A percentile compares a stretch with the other conserved stretches of the same genome.
These are phyloP conservation scores for Xylaria grammica DNA, from an alignment of 495 filamentous ascomycete species.

Conservation along the genomic window DNA sequence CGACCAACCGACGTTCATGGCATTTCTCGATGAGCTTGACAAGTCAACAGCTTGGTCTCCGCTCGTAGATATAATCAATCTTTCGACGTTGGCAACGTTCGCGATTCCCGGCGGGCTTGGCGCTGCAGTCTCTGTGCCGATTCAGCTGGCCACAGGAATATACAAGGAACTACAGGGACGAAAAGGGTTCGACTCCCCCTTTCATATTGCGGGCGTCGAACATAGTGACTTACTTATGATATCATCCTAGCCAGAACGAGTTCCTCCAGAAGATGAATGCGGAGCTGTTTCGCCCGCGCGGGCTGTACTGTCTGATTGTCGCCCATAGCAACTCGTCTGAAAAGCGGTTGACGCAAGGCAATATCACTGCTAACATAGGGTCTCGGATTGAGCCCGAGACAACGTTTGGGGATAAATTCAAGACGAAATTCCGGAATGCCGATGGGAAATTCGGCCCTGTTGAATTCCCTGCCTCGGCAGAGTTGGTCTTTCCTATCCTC, in stretches of 20 bases:
- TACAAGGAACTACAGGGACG: conserved; percentile 52
- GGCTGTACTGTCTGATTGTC: conserved; percentile 65
- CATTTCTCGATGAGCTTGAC: conserved; percentile 46
- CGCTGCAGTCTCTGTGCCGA: conserved; percentile 50
- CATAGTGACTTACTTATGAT: background rate
- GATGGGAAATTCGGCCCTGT: conserved; percentile 33
- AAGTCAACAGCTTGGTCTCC: conserved; percentile 37
- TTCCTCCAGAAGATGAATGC: conserved; percentile 64
- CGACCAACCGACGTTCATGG: conserved; percentile 43
- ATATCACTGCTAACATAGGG: conserved; percentile 15
- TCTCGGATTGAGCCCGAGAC: background rate
- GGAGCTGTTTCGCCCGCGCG: conserved; percentile 62
- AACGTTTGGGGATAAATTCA: conserved; percentile 4
- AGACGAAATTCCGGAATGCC: conserved; percentile 24
- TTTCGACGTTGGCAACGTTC: conserved; percentile 46
- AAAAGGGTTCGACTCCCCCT: conserved; percentile 22
- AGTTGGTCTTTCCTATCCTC: conserved; percentile 33
- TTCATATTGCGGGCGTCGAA: too few species aligned
- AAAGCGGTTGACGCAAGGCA: conserved; percentile 20
- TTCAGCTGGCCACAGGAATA: conserved; percentile 46
- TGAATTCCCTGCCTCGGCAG: conserved; percentile 34
- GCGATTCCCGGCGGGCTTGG: conserved; percentile 48
- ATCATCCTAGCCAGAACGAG: conserved; percentile 50
- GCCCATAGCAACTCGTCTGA: conserved; percentile 47
- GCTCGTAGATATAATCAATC: conserved; percentile 50